Evolutionary conservation across 2,329 filamentous ascomycete genomes (phyloP).

Genomic region (Trichoderma cornu-damae): DNA sequence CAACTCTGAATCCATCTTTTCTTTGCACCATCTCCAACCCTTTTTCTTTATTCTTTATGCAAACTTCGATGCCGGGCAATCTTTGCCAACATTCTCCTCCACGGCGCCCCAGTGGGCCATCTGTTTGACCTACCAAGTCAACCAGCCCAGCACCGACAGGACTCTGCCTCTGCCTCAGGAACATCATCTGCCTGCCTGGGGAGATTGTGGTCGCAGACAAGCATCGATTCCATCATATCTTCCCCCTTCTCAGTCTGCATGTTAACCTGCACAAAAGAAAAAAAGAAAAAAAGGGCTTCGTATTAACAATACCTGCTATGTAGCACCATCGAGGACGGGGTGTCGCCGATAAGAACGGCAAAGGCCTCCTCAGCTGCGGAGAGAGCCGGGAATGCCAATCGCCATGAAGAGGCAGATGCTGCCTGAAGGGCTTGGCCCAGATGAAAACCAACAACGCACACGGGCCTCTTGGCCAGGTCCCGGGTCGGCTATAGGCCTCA

Average conservation of each 20-base stretch:
- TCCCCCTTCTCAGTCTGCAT: background rate
- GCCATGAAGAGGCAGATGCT: slow-evolving; percentile 45
- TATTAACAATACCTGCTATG: background rate
- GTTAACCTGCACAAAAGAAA: background rate
- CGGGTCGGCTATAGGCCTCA: background rate
- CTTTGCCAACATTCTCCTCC: no score
- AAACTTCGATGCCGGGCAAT: no score
- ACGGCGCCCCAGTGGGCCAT: no score
- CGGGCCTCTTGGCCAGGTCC: slow-evolving; percentile 51
- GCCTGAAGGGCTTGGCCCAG: slow-evolving; percentile 62
- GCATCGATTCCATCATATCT: background rate
- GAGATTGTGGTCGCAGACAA: background rate
- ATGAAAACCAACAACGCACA: slow-evolving; percentile 67
- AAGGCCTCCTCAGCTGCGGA: background rate
- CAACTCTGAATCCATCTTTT: background rate
- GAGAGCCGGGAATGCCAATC: slow-evolving; percentile 44
- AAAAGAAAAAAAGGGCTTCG: no score
- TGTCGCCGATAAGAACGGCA: background rate
- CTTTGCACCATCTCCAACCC: background rate
- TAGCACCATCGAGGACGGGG: background rate
- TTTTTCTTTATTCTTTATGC: no score
- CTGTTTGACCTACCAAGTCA: no score
- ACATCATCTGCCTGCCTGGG: no score
- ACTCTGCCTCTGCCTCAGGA: no score
- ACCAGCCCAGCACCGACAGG: no score